Percentiles rank a stretch among this genome's conserved stretches.
phyloP scores from a whole-genome alignment of 257 asterid genomes.

The Jacaranda copaia region DNA sequence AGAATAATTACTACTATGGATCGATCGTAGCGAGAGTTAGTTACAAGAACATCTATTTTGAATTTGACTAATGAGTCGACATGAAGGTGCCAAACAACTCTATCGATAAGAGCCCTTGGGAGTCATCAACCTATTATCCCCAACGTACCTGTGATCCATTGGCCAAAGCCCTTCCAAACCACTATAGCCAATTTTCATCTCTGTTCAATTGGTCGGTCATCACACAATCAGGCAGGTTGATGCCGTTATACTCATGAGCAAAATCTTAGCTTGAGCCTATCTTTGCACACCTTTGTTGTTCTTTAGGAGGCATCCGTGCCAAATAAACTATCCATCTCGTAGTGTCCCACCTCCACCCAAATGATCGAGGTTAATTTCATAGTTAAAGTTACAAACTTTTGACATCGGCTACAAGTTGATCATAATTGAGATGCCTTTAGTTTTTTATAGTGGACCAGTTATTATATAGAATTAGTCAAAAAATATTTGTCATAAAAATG shows the following conservation, averaged over 20 bases:
- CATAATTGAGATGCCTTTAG: no score
- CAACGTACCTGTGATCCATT: constrained; percentile 24
- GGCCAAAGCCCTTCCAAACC: constrained; percentile 12
- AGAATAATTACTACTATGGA: no score
- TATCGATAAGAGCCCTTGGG: constrained; percentile 26
- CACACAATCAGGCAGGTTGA: constrained; percentile 24
- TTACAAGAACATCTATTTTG: no score
- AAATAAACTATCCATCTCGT: no score
- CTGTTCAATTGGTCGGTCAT: background rate
- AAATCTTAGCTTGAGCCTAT: constrained; percentile 35
- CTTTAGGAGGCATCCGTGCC: constrained; percentile 26
- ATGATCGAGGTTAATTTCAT: no score
- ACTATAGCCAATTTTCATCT: background rate
- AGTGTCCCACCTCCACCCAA: no score
- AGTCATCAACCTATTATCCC: constrained; percentile 23
- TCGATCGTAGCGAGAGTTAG: background rate
- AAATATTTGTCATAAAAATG: background rate
- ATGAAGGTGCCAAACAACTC: background rate
- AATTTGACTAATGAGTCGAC: no score
- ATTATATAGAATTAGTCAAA: background rate
- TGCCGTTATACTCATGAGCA: constrained; percentile 28
- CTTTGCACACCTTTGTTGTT: constrained; percentile 27
- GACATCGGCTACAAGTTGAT: no score
- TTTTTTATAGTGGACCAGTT: no score
- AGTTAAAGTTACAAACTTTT: no score